These are phyloP conservation scores for Pseudopithomyces maydicus DNA, from an alignment of 2,329 filamentous ascomycete species.

Conservation along the genomic window DNA sequence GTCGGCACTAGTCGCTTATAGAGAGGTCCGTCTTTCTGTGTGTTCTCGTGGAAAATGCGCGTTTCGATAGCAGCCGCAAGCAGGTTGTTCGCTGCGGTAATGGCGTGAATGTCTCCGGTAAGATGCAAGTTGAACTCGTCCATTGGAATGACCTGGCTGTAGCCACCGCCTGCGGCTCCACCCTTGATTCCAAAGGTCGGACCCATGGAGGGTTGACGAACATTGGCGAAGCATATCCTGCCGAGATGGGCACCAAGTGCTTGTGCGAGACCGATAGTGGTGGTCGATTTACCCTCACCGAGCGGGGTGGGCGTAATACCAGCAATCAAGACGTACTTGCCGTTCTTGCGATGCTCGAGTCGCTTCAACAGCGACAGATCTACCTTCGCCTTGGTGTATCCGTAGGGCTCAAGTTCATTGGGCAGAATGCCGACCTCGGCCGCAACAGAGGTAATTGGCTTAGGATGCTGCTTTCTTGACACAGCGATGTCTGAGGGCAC, in stretches of 20 bases:
- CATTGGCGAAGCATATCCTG: conserved; percentile 91
- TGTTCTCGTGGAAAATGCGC: conserved; percentile 96
- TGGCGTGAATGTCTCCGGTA: conserved; percentile 97
- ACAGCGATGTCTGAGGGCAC: conserved; percentile 97
- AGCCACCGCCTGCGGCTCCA: conserved; percentile 93
- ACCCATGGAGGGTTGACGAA: conserved; percentile 94
- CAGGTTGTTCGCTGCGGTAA: conserved; percentile 95
- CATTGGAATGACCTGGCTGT: conserved; percentile 99
- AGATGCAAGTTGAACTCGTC: conserved; percentile 99
- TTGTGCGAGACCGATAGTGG: conserved; percentile 93
- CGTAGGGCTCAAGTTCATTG: conserved; percentile 94
- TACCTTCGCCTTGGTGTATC: conserved; percentile 94
- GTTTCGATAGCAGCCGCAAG: conserved; percentile 96
- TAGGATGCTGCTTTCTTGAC: conserved; percentile 87
- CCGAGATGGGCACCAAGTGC: conserved; percentile 88
- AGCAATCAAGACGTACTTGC: conserved; percentile 89
- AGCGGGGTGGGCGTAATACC: conserved; percentile 97
- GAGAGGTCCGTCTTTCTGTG: conserved; percentile 86
- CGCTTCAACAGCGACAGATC: conserved; percentile 81
- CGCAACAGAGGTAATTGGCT: conserved; percentile 84
- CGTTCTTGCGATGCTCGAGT: conserved; percentile 83
- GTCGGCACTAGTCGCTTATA: conserved; percentile 85
- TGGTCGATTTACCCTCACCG: conserved; percentile 97
- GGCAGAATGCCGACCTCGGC: conserved; percentile 83
- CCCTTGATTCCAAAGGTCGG: conserved; percentile 99